Conservation (phyloP, 352 stramenopile species). For the Pythium periplocum region DNA sequence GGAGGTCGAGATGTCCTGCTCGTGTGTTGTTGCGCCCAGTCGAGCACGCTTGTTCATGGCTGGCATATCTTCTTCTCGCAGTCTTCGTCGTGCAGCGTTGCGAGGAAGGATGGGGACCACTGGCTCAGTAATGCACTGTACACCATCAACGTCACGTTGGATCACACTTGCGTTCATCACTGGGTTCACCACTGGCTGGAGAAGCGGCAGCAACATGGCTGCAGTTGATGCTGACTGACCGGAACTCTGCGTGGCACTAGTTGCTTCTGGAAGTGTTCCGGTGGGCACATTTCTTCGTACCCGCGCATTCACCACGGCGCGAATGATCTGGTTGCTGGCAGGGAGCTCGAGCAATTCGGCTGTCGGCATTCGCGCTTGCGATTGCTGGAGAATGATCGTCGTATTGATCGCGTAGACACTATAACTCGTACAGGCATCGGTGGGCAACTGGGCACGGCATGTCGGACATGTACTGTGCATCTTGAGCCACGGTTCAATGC, state of each 20-base stretch:
- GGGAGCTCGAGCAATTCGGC: slow-evolving; percentile 73
- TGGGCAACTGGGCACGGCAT: slow-evolving; percentile 75
- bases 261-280: neutral
- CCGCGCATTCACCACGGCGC: slow-evolving; percentile 78
- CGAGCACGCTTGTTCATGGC: slow-evolving; percentile 55
- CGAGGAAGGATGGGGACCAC: slow-evolving; percentile 66
- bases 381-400: slow-evolving; percentile 85
- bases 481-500: slow-evolving; percentile 84
- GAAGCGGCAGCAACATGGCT: slow-evolving; percentile 36
- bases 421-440: slow-evolving; percentile 80
- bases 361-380: slow-evolving; percentile 69
- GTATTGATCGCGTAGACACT: slow-evolving; percentile 89
- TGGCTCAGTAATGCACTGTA: slow-evolving; percentile 54
- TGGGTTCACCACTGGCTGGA: slow-evolving; percentile 39
- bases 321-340: slow-evolving; percentile 83
- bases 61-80: slow-evolving; percentile 31
- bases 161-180: slow-evolving; percentile 81
- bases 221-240: slow-evolving; percentile 5
- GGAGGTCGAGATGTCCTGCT: slow-evolving; percentile 54
- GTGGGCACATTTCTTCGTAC: slow-evolving; percentile 54
- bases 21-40: slow-evolving; percentile 38
- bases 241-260: neutral
- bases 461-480: slow-evolving; percentile 84
- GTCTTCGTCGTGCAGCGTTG: slow-evolving; percentile 57
- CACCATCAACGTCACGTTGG: slow-evolving; percentile 46